These are phyloP conservation scores for Aspergillus coremiiformis DNA, from an alignment of 495 filamentous ascomycete genomes.

Conservation along the genomic window DNA sequence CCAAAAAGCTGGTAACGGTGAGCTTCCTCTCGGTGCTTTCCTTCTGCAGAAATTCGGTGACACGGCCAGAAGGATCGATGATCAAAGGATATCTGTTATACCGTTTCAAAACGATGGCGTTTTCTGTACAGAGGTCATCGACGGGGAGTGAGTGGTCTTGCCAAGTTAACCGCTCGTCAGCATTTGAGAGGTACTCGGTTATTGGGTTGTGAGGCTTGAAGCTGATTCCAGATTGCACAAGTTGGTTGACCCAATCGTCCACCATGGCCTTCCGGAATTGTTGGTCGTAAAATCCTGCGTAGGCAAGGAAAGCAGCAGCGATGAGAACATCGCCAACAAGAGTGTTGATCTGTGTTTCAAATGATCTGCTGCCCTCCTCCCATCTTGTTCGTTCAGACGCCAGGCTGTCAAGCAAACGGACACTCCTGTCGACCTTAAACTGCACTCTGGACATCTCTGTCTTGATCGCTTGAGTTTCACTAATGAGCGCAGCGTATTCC, in stretches of 20 bases:
- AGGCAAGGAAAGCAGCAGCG: slow-evolving; percentile 94
- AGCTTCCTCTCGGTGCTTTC: slow-evolving; percentile 89
- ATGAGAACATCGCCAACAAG: slow-evolving; percentile 93
- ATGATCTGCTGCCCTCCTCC: slow-evolving; percentile 96
- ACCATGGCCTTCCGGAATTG: slow-evolving; percentile 95
- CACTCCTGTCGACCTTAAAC: slow-evolving; percentile 95
- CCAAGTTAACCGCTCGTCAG: slow-evolving; percentile 90
- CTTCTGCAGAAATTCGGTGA: slow-evolving; percentile 89
- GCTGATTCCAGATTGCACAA: slow-evolving; percentile 79
- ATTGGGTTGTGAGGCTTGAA: slow-evolving; percentile 92
- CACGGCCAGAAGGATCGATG: slow-evolving; percentile 92
- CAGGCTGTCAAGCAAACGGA: slow-evolving; percentile 86
- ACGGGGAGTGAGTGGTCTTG: slow-evolving; percentile 92
- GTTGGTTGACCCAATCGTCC: slow-evolving; percentile 92
- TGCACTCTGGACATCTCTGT: slow-evolving; percentile 91
- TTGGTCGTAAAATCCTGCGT: slow-evolving; percentile 95
- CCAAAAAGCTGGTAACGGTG: slow-evolving; percentile 95
- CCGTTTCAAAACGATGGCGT: slow-evolving; percentile 91
- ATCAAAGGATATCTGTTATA: slow-evolving; percentile 99
- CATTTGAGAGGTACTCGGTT: slow-evolving; percentile 93
- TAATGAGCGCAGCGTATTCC: slow-evolving; percentile 93
- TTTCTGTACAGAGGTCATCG: slow-evolving; percentile 98
- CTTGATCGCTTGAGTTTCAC: slow-evolving; percentile 95
- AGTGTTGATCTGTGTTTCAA: slow-evolving; percentile 94
- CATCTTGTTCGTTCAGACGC: slow-evolving; percentile 87